phyloP scores from a whole-genome alignment of 768 basidiomycete genomes.

The Pisolithus tinctorius region DNA sequence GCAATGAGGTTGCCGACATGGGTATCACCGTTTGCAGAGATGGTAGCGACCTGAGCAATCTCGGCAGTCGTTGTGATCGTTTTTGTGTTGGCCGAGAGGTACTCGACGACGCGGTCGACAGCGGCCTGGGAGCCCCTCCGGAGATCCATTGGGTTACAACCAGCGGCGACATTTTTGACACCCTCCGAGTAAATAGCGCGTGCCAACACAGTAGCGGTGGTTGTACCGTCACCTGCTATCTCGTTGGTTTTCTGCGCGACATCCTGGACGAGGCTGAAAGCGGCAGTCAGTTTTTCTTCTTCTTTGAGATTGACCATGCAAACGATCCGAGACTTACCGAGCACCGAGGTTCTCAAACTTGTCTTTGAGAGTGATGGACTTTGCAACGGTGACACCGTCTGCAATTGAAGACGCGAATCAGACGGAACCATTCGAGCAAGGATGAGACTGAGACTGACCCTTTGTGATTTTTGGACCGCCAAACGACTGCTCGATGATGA shows the following conservation, averaged over 20 bases:
- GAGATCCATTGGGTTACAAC: slow-evolving; percentile 99
- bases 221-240: slow-evolving; percentile 95
- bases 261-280: slow-evolving; percentile 78
- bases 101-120: slow-evolving; percentile 90
- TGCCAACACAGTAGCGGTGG: slow-evolving; percentile 94
- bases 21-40: slow-evolving; percentile 73
- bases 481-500: slow-evolving; percentile 93
- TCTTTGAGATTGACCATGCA: background rate
- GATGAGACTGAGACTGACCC: slow-evolving; percentile 41
- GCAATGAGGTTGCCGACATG: slow-evolving; percentile 95
- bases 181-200: slow-evolving; percentile 98
- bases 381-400: slow-evolving; percentile 98
- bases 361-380: slow-evolving; percentile 89
- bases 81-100: slow-evolving; percentile 81
- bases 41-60: slow-evolving; percentile 98
- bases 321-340: slow-evolving; percentile 49
- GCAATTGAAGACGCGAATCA: slow-evolving; percentile 6
- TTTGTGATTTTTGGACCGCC: slow-evolving; percentile 95
- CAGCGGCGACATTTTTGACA: slow-evolving; percentile 98
- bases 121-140: slow-evolving; percentile 97
- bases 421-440: background rate
- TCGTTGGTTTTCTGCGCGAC: slow-evolving; percentile 97
- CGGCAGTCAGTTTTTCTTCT: background rate
- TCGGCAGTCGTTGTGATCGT: slow-evolving; percentile 96
- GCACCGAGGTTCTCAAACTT: slow-evolving; percentile 99